phyloP scores from a whole-genome alignment of 768 basidiomycete genomes.

The Tricholoma flavovirens region DNA sequence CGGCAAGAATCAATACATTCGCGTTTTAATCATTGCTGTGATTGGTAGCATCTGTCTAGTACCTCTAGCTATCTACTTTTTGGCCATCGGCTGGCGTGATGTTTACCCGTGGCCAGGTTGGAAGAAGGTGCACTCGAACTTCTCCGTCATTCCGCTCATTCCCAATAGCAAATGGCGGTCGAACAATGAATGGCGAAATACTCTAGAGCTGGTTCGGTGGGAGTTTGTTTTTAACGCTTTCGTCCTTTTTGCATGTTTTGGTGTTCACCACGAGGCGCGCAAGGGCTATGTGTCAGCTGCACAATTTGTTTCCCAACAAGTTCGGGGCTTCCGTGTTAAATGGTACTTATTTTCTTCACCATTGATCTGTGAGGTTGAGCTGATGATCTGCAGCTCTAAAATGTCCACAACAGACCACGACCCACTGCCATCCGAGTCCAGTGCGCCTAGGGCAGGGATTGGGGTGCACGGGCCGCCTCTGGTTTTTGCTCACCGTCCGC shows the following conservation, averaged over 20 bases:
- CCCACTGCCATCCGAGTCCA: too few relatives aligned
- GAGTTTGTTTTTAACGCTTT: not conserved
- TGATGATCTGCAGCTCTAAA: not conserved
- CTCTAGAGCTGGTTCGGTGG: not conserved
- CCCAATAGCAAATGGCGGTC: not conserved
- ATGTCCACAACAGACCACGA: not conserved
- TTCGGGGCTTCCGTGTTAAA: not conserved
- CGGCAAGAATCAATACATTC: not conserved
- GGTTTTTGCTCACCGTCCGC: not conserved
- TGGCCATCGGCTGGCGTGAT: not conserved
- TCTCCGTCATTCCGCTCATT: not conserved
- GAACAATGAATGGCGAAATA: not conserved
- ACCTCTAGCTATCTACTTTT: not conserved
- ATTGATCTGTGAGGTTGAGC: not conserved
- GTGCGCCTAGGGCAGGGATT: too few relatives aligned
- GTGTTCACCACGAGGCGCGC: not conserved
- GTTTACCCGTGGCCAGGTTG: not conserved
- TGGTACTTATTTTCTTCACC: not conserved
- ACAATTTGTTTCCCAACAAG: not conserved
- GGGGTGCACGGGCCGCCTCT: not conserved
- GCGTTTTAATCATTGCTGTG: not conserved
- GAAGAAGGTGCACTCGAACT: not conserved
- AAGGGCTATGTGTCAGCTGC: not conserved
- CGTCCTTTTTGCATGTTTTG: not conserved
- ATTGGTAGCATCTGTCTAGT: not conserved